Evolutionary conservation across 208 protist species (phyloP).

Genomic region (Trypanosoma caninum): DNA sequence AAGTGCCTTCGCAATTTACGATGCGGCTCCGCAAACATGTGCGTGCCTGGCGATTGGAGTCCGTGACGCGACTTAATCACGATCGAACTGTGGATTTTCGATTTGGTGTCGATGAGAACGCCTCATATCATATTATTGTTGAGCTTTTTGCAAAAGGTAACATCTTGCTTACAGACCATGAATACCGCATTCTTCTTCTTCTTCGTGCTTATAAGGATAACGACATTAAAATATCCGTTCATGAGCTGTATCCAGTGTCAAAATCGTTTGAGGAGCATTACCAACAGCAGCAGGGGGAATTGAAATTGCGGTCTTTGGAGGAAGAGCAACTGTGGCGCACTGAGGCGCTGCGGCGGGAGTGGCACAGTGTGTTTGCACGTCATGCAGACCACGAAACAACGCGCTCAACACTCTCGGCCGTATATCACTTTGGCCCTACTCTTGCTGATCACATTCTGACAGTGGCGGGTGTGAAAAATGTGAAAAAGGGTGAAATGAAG

Average conservation of each 20-base stretch:
- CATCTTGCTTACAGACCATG: conserved; percentile 93
- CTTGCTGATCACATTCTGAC: conserved; percentile 74
- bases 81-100: conserved; percentile 96
- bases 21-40: conserved; percentile 97
- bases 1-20: conserved; percentile 90
- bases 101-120: conserved; percentile 86
- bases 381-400: conserved; percentile 43
- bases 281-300: not conserved
- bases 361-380: conserved; percentile 41
- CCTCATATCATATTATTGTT: conserved; percentile 83
- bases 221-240: conserved; percentile 62
- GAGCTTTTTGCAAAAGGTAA: conserved; percentile 95
- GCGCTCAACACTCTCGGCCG: conserved; percentile 46
- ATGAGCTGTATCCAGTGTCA: conserved; percentile 69
- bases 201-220: conserved; percentile 90
- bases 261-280: conserved; percentile 19
- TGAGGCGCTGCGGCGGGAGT: conserved; percentile 35
- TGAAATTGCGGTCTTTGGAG: conserved; percentile 12
- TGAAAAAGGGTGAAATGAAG: conserved; percentile 33
- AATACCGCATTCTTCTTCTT: conserved; percentile 93
- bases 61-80: conserved; percentile 92
- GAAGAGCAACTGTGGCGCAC: conserved; percentile 14
- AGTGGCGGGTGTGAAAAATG: conserved; percentile 29
- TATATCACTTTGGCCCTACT: conserved; percentile 66
- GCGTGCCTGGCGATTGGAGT: conserved; percentile 89